phyloP scores from a whole-genome alignment of 148 eudicot genomes.

The Persicaria tinctoria region DNA sequence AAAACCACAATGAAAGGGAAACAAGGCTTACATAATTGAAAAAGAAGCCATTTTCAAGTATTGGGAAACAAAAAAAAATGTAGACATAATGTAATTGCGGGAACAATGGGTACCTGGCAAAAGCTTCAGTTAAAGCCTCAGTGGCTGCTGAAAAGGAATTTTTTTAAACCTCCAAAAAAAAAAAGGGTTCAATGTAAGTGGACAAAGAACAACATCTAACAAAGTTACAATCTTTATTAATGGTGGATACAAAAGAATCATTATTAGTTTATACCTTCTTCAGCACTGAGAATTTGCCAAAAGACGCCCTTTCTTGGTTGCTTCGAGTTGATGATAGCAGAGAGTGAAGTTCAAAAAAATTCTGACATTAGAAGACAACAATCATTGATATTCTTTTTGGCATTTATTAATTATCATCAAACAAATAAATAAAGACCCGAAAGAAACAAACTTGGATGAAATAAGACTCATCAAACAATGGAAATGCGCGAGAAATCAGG shows the following conservation, averaged over 20 bases:
- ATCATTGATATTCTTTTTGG: neutral
- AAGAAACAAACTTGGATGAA: too few species aligned
- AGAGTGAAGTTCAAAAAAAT: neutral
- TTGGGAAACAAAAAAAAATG: neutral
- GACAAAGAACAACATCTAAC: neutral
- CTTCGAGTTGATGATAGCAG: neutral
- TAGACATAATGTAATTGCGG: neutral
- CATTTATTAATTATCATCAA: neutral
- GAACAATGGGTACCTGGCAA: neutral
- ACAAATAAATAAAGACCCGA: neutral
- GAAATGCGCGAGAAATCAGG: too few species aligned
- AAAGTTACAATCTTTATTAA: neutral
- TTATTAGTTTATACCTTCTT: neutral
- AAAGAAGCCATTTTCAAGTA: neutral
- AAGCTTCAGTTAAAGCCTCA: neutral
- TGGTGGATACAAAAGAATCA: neutral
- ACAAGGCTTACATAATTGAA: neutral
- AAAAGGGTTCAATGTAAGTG: neutral
- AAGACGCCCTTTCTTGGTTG: neutral
- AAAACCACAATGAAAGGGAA: constrained; percentile 4
- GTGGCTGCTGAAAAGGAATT: neutral
- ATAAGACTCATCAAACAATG: too few species aligned
- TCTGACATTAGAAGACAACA: neutral
- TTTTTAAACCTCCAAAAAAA: neutral
- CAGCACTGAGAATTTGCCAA: neutral